A percentile compares a stretch with the other conserved stretches of the same genome.
Conservation (phyloP, 106 monocot species). For the Chionographis japonica region DNA sequence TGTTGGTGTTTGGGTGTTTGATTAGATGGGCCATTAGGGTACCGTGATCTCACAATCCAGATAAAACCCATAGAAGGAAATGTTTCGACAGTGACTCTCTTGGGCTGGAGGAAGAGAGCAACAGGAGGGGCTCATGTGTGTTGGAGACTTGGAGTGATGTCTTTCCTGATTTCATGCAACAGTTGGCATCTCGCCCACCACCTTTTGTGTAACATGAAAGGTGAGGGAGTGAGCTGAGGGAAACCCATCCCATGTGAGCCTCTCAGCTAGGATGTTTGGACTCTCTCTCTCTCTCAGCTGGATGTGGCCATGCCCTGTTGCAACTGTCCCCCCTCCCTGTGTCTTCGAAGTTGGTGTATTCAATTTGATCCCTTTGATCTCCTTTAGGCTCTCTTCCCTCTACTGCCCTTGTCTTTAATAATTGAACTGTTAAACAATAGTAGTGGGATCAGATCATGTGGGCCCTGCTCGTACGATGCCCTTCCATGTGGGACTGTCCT, state of each 20-base stretch:
- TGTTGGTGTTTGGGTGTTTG: too few relatives aligned
- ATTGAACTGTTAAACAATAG: constrained; percentile 1
- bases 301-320: constrained; percentile 8
- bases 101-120: too few relatives aligned
- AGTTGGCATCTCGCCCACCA: neutral
- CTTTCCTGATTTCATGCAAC: neutral
- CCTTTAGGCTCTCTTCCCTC: neutral
- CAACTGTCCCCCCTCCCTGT: neutral
- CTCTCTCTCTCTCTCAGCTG: constrained; percentile 1
- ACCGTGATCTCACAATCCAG: too few relatives aligned
- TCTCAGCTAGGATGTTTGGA: constrained; percentile 6
- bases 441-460: constrained; percentile 8
- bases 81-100: too few relatives aligned
- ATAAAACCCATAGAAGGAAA: too few relatives aligned
- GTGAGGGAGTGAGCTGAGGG: neutral
- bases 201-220: neutral
- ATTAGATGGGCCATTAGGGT: too few relatives aligned
- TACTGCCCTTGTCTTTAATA: neutral
- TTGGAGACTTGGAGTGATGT: neutral
- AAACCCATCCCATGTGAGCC: neutral
- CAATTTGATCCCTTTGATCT: neutral
- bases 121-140: neutral
- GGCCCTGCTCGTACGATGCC: neutral
- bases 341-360: too few relatives aligned
- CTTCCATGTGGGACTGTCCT: constrained; percentile 2